These are phyloP conservation scores for Cyberlindnera maclurae DNA, from an alignment of 805 yeast genomes.

Conservation along the genomic window DNA sequence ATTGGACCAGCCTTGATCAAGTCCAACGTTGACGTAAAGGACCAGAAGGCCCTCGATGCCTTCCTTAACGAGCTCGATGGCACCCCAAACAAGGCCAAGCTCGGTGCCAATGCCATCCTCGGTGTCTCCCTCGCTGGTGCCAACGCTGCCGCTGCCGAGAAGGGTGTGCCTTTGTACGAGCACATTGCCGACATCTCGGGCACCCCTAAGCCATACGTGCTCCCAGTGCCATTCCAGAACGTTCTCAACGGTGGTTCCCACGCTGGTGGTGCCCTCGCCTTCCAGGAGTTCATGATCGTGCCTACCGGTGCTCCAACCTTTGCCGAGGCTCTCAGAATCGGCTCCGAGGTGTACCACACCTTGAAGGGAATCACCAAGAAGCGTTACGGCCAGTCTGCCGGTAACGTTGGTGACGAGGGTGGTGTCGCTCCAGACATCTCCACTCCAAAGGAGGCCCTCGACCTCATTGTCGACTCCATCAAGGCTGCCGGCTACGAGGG, in stretches of 20 bases:
- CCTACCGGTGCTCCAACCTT: slow-evolving; percentile 88
- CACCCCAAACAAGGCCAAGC: slow-evolving; percentile 93
- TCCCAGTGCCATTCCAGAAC: slow-evolving; percentile 99
- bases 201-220: slow-evolving; percentile 76
- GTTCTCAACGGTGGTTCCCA: slow-evolving; percentile 99
- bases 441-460: slow-evolving; percentile 95
- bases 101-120: slow-evolving; percentile 97
- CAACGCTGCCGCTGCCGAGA: slow-evolving; percentile 97
- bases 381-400: slow-evolving; percentile 96
- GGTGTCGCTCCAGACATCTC: slow-evolving; percentile 99
- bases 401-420: slow-evolving; percentile 99
- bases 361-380: slow-evolving; percentile 89
- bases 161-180: slow-evolving; percentile 86
- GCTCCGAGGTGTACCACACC: slow-evolving; percentile 96
- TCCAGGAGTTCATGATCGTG: slow-evolving; percentile 99
- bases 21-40: slow-evolving; percentile 74
- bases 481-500: slow-evolving; percentile 94
- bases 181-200: slow-evolving; percentile 77
- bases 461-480: slow-evolving; percentile 85
- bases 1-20: slow-evolving; percentile 90
- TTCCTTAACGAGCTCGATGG: slow-evolving; percentile 87
- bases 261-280: slow-evolving; percentile 98
- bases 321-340: slow-evolving; percentile 94
- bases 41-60: slow-evolving; percentile 83
- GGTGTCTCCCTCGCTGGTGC: slow-evolving; percentile 98